Evolutionary conservation across 768 basidiomycete species (phyloP), one percentile per base, ranked within the genome.

Genomic region (Mrakia blollopis): DNA sequence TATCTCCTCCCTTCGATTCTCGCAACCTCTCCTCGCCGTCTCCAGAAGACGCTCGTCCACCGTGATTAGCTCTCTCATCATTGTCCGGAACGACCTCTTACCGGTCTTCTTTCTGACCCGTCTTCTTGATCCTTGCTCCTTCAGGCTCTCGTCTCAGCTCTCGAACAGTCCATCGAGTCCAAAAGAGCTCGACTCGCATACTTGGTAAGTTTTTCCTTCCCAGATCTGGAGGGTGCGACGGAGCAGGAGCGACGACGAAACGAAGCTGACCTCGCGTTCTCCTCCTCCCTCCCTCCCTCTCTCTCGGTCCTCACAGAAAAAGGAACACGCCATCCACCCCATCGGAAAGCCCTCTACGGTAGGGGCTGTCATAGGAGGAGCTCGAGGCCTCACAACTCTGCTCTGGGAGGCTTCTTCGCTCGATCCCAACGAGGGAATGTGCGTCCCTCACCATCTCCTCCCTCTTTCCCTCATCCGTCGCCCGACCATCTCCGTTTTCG

Each of bases 371-470:
- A 30, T 72, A 16, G 60, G 72, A 23, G 72, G 72, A 25, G 72
- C 52, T 25, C 32, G 92, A 63, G 72, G 72, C 4, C 28, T 72
- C 30, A 72, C 94, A 84, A 90, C 92, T 68, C 94, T 99, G 91
- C 89, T 99, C 71, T 98, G 97, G 96, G 96, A 99, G 80, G 93
- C 94, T 30, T 98, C 97, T 21, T 94, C 97, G 41, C 87, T 99
- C 63, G 97, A 99, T 83, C 91, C 96, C 65, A 37, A 74, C 32
- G 39, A 60, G 87, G 93, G 91, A 72, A 25, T 78, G 71, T n/a
- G 54, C 18, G 44, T 14, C 10, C 41, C 54, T 65, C 61, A 62
- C n/a, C 37, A 25, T n/a, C 72, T 28, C n/a, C 77, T 63, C 23
- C 74, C 28, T 37, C 78, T 21, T 1, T 54, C 14, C 25, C 39